phyloP scores from a whole-genome alignment of 345 rosid genomes.

The Populus deltoides region DNA sequence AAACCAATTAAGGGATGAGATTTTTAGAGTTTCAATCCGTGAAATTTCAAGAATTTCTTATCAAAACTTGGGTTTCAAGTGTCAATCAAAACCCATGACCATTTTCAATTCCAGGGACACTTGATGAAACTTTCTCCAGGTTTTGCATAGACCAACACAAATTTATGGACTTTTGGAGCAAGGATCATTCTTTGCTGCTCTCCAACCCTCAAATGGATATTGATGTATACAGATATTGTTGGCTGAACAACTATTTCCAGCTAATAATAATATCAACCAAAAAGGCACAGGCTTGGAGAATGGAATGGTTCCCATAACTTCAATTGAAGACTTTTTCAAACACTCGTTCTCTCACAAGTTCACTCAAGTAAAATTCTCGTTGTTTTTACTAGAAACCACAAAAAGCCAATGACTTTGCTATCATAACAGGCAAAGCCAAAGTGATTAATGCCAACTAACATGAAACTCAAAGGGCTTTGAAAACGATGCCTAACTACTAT shows the following conservation, averaged over 20 bases:
- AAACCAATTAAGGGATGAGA: not conserved
- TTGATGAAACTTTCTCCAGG: not conserved
- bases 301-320: not conserved
- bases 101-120: not conserved
- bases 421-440: not conserved
- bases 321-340: not conserved
- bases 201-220: not conserved
- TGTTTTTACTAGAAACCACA: no score
- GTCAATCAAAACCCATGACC: not conserved
- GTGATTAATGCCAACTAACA: not conserved
- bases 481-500: not conserved
- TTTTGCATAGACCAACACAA: not conserved
- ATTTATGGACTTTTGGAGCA: not conserved
- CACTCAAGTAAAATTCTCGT: not conserved
- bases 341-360: not conserved
- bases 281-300: not conserved
- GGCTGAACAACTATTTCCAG: not conserved
- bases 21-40: not conserved
- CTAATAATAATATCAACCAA: not conserved
- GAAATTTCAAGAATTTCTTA: not conserved
- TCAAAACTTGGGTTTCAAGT: not conserved
- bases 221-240: not conserved
- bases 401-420: not conserved
- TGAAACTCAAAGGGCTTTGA: not conserved
- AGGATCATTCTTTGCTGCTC: not conserved